Percentiles rank a stretch among this genome's conserved stretches.
Evolutionary conservation across 2,329 filamentous ascomycete species (phyloP).

Genomic region (Lizonia empirigonia): DNA sequence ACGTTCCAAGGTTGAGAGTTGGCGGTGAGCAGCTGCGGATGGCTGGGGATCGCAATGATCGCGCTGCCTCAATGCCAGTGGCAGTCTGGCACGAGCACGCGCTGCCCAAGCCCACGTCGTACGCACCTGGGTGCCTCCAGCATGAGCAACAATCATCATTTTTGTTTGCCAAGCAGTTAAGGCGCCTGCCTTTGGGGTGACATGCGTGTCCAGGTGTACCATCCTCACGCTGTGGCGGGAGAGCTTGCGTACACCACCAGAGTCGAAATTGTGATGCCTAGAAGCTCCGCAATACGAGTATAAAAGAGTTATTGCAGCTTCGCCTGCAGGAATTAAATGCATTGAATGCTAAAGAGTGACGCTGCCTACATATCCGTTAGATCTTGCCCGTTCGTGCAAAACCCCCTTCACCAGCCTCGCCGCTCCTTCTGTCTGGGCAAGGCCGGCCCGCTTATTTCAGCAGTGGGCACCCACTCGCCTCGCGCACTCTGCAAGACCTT

Average conservation of each 20-base stretch:
- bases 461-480: constrained; percentile 47
- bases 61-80: constrained; percentile 22
- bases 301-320: constrained; percentile 18
- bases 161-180: constrained; percentile 30
- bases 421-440: constrained; percentile 46
- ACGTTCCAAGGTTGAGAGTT: constrained; percentile 36
- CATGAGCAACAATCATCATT: constrained; percentile 2
- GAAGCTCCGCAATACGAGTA: constrained; percentile 17
- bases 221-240: constrained; percentile 38
- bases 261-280: constrained; percentile 20
- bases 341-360: constrained; percentile 5
- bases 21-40: constrained; percentile 44
- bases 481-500: constrained; percentile 44
- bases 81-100: constrained; percentile 26
- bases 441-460: constrained; percentile 52
- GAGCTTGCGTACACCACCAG: constrained; percentile 42
- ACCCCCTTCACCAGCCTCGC: constrained; percentile 34
- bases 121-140: constrained; percentile 20
- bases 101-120: constrained; percentile 29
- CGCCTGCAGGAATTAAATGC: constrained; percentile 4
- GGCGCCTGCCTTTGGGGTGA: constrained; percentile 38
- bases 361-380: constrained; percentile 17
- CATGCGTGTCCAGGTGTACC: constrained; percentile 21
- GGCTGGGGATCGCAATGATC: constrained; percentile 36
- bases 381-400: constrained; percentile 32